Evolutionary conservation across 164 flowering plant species (phyloP).

Genomic region (Aristolochia fimbriata): DNA sequence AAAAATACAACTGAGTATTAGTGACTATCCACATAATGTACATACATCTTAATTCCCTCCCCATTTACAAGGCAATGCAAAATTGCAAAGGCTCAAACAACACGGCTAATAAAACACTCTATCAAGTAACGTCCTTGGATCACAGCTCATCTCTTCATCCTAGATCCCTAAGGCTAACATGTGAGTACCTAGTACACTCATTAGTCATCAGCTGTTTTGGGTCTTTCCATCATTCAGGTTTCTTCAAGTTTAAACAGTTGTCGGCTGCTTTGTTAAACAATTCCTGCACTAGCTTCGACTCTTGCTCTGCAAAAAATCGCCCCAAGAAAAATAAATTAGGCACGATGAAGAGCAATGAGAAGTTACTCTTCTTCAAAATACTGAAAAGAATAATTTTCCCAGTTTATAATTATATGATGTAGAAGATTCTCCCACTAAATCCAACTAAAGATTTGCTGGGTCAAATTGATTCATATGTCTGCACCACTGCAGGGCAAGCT

Average conservation of each 20-base stretch:
- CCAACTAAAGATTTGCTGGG: background rate
- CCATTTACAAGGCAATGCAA: too few relatives aligned
- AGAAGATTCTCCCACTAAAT: background rate
- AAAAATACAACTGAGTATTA: too few relatives aligned
- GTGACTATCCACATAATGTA: too few relatives aligned
- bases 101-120: too few relatives aligned
- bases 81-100: too few relatives aligned
- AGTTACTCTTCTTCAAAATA: too few relatives aligned
- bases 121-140: too few relatives aligned
- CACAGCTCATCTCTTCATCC: too few relatives aligned
- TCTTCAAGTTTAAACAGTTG: conserved; percentile 78
- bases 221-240: conserved; percentile 36
- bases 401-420: background rate
- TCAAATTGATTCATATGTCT: background rate
- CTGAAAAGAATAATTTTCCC: too few relatives aligned
- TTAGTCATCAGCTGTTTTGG: background rate
- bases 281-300: conserved; percentile 63
- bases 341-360: background rate
- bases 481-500: background rate
- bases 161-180: too few relatives aligned
- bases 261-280: conserved; percentile 64
- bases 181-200: too few relatives aligned
- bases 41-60: too few relatives aligned
- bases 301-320: conserved; percentile 36
- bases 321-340: background rate